These are phyloP conservation scores for Incumbomyces delicatus DNA, from an alignment of 2,329 filamentous ascomycete genomes.

Conservation along the genomic window DNA sequence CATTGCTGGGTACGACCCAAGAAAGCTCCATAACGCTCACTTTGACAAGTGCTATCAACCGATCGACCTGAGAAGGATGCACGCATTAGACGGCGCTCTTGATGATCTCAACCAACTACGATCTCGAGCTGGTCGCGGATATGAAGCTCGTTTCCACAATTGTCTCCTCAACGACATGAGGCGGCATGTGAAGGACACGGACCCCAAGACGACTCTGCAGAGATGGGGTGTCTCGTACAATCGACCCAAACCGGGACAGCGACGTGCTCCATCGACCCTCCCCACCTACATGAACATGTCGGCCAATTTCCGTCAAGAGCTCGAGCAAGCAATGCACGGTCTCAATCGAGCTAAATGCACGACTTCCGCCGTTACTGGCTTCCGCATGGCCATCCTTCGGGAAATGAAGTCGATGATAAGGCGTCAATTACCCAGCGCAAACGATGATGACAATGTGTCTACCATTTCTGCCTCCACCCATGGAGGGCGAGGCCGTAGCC, in stretches of 20 bases:
- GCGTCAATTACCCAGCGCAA: slow-evolving; percentile 78
- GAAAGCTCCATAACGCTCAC: neutral
- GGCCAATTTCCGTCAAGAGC: slow-evolving; percentile 57
- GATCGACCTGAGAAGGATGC: slow-evolving; percentile 63
- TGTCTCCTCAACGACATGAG: slow-evolving; percentile 70
- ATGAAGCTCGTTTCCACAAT: slow-evolving; percentile 69
- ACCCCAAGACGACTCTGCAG: slow-evolving; percentile 62
- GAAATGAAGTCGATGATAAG: slow-evolving; percentile 82
- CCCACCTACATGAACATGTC: slow-evolving; percentile 71
- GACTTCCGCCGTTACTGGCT: slow-evolving; percentile 68
- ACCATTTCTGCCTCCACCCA: slow-evolving; percentile 76
- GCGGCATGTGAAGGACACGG: slow-evolving; percentile 65
- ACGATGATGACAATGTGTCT: slow-evolving; percentile 85
- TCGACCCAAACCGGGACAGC: slow-evolving; percentile 58
- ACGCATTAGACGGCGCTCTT: slow-evolving; percentile 69
- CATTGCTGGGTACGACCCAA: slow-evolving; percentile 52
- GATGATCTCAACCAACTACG: slow-evolving; percentile 67
- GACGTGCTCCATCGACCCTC: slow-evolving; percentile 56
- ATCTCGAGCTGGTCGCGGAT: slow-evolving; percentile 74
- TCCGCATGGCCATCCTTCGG: slow-evolving; percentile 70
- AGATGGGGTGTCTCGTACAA: slow-evolving; percentile 74
- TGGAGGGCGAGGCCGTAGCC: slow-evolving; percentile 57
- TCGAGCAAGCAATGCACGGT: slow-evolving; percentile 64
- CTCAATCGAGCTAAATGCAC: slow-evolving; percentile 75
- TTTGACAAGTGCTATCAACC: slow-evolving; percentile 25